phyloP scores from a whole-genome alignment of 257 asterid species.

The Datura wrightii region DNA sequence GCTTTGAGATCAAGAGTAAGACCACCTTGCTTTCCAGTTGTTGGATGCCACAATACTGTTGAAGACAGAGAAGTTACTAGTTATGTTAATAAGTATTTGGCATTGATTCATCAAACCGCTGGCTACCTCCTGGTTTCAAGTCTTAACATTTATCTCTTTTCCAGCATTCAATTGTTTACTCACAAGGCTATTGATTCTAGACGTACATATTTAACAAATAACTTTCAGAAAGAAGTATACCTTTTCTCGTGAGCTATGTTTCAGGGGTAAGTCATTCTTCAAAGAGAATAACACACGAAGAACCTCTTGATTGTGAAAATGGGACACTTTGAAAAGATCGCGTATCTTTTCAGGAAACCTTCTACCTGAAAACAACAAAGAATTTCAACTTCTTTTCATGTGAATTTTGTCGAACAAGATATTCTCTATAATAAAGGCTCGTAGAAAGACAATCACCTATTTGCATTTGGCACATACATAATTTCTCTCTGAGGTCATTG shows the following conservation, averaged over 20 bases:
- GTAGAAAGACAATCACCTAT: constrained; percentile 51
- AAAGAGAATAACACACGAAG: constrained; percentile 55
- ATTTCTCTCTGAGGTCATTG: constrained; percentile 46
- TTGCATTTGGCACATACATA: constrained; percentile 52
- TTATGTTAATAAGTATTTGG: neutral
- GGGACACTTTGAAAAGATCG: constrained; percentile 46
- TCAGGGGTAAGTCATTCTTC: constrained; percentile 54
- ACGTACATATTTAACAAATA: neutral
- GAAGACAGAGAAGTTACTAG: constrained; percentile 12
- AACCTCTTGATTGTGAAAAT: constrained; percentile 61
- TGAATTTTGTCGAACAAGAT: neutral
- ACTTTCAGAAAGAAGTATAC: constrained; percentile 36
- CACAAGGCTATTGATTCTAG: neutral
- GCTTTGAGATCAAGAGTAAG: constrained; percentile 69
- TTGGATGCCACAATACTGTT: constrained; percentile 53
- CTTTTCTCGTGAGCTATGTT: constrained; percentile 47
- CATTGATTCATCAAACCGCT: neutral
- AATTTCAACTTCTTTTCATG: constrained; percentile 22
- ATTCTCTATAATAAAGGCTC: neutral
- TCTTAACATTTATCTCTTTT: neutral
- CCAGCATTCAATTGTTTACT: constrained; percentile 6
- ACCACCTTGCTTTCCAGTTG: constrained; percentile 69
- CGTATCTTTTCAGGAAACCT: constrained; percentile 56
- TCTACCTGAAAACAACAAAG: constrained; percentile 45
- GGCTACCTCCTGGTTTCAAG: too few species aligned